phyloP scores from a whole-genome alignment of 225 moss, liverwort and hornwort genomes.

The Polytrichum formosum region DNA sequence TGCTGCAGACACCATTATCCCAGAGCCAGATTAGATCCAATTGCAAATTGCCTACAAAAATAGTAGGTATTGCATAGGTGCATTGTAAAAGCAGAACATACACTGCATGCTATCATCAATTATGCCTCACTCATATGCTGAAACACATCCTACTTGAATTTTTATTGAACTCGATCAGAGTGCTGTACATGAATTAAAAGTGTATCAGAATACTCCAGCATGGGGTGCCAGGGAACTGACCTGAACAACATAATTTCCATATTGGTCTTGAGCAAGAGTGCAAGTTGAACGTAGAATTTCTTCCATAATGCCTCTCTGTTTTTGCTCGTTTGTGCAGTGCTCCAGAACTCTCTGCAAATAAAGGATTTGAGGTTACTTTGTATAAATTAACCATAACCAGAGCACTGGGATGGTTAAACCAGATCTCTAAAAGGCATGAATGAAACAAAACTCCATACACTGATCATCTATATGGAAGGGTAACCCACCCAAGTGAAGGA shows the following conservation, averaged over 20 bases:
- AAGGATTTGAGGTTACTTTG: not conserved
- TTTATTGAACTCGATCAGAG: no score
- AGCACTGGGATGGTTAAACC: no score
- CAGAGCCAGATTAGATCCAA: not conserved
- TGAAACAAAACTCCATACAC: no score
- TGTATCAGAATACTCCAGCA: no score
- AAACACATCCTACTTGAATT: no score
- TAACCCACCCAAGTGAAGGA: no score
- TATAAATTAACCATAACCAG: no score
- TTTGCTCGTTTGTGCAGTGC: slow-evolving; percentile 92
- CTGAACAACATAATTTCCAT: slow-evolving; percentile 94
- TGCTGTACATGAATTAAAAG: no score
- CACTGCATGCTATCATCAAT: no score
- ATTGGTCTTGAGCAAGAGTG: slow-evolving; percentile 84
- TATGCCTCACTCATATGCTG: no score
- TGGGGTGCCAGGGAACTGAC: slow-evolving; percentile 13
- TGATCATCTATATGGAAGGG: no score
- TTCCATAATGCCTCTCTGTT: slow-evolving; percentile 92
- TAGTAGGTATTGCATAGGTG: not conserved
- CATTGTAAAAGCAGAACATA: not conserved
- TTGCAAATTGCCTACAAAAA: not conserved
- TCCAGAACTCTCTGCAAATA: slow-evolving; percentile 76
- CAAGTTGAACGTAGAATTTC: slow-evolving; percentile 84
- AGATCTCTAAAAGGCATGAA: no score
- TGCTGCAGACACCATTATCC: slow-evolving; percentile 43